Base-by-base conservation (phyloP, 306 rosid species). In the Abrus precatorius region DNA sequence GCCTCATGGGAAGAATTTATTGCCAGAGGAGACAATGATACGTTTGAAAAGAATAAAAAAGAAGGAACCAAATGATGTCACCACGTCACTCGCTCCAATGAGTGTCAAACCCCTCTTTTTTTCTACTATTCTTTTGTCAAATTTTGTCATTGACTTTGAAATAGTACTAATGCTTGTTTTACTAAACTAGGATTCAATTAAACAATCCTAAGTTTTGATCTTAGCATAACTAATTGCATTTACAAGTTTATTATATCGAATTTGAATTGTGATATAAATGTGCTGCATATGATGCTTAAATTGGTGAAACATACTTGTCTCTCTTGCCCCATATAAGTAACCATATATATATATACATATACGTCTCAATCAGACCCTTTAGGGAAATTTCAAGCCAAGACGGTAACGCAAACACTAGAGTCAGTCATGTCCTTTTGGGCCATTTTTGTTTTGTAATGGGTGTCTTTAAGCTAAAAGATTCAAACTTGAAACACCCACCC, bases 251-350 rank as follows among this genome's bases (percentile, higher is more conserved):
- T 57, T 27, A 27, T 30, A 12, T 32, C 12, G 30, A 59, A 29
- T 1, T 73, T 27, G 12, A 36, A 20, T 40, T 53, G 2, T 14
- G 9, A 34, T 10, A 54, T 1, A 55, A 74, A 12, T 54, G 65
- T 9, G 34, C 38, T 28, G 29, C 53, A 65, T 5, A 20, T 33
- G 61, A 27, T 65, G 53, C 47, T 55, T 48, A 57, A 57, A 43
- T 32, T 9, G 76, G 75, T 74, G 75, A 81, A 81, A 56, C 64
- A 36, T 74, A 75, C n/a, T 82, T 57, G 72, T 82, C 64, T 67
- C 56, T 36, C 28, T 8, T 74, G 45, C 27, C 56, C 62, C 36
- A 62, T 40, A 30, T 45, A 72, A 63, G 75, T 20, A 53, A 65
- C 55, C 55, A 72, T 64, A 7, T 20, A 20, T 20, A 20, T 20